These are phyloP conservation scores for Alternaria tenuissima DNA, from an alignment of 2,329 filamentous ascomycete species.

Conservation along the genomic window DNA sequence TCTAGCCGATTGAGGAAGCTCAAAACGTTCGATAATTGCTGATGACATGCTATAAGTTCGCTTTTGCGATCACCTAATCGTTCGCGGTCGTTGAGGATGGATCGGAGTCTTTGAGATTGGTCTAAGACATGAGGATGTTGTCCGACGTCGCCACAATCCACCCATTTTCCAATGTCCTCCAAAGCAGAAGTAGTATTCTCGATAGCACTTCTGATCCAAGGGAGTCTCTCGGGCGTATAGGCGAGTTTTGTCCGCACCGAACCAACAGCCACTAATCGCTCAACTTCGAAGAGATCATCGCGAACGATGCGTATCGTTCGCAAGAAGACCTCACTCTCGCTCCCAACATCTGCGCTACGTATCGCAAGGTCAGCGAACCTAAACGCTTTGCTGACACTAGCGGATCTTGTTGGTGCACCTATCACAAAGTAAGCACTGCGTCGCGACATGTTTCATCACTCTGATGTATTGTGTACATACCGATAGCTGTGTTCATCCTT, in stretches of 20 bases:
- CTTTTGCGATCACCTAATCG: conserved; percentile 32
- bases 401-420: conserved; percentile 3
- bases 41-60: conserved; percentile 34
- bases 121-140: conserved; percentile 30
- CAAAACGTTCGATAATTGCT: conserved; percentile 35
- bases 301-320: conserved; percentile 35
- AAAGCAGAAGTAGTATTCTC: conserved; percentile 30
- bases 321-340: conserved; percentile 38
- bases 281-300: conserved; percentile 30
- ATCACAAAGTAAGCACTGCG: not conserved
- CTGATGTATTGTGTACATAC: not conserved
- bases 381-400: conserved; percentile 31
- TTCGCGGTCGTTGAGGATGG: conserved; percentile 35
- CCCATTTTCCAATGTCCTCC: conserved; percentile 37
- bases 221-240: conserved; percentile 23
- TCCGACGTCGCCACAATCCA: conserved; percentile 27
- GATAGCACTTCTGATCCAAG: conserved; percentile 30
- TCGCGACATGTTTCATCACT: not conserved
- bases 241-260: conserved; percentile 24
- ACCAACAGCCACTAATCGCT: conserved; percentile 24
- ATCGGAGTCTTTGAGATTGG: conserved; percentile 25
- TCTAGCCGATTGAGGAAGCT: conserved; percentile 28
- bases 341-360: conserved; percentile 30
- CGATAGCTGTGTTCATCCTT: not conserved
- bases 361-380: conserved; percentile 35